phyloP scores from a whole-genome alignment of 805 yeast species.

The Priceomyces carsonii region DNA sequence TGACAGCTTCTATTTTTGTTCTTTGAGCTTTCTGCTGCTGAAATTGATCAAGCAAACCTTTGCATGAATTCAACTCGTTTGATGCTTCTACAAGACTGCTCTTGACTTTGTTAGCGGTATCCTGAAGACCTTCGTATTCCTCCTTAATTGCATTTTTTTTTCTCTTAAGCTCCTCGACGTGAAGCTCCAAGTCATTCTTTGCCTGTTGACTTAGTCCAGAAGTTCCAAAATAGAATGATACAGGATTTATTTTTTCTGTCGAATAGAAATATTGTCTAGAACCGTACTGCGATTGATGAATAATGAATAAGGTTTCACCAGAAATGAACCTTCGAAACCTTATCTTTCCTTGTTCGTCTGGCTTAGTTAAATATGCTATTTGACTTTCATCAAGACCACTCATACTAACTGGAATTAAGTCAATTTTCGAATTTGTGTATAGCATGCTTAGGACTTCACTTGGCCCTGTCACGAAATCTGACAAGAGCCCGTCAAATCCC shows the following conservation, averaged over 20 bases:
- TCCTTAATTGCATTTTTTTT: constrained; percentile 5
- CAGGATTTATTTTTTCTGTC: constrained; percentile 31
- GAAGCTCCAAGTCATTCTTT: constrained; percentile 14
- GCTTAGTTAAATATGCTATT: constrained; percentile 35
- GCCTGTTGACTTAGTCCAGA: constrained; percentile 32
- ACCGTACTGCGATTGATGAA: constrained; percentile 67
- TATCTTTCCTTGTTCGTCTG: constrained; percentile 38
- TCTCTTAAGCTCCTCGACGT: constrained; percentile 14
- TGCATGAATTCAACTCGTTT: constrained; percentile 7
- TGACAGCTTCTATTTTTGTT: constrained; percentile 21
- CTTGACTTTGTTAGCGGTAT: constrained; percentile 5
- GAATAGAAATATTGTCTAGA: constrained; percentile 49
- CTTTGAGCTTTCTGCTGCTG: constrained; percentile 13
- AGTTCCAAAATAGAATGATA: constrained; percentile 30
- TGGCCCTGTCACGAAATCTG: constrained; percentile 77
- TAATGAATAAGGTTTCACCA: constrained; percentile 52
- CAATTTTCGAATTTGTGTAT: constrained; percentile 49
- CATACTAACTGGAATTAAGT: constrained; percentile 63
- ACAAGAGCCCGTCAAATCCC: constrained; percentile 82
- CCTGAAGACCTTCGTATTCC: constrained; percentile 4
- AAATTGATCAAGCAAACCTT: constrained; percentile 10
- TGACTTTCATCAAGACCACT: constrained; percentile 44
- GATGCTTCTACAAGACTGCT: constrained; percentile 3
- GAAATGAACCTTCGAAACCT: constrained; percentile 60
- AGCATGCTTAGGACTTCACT: constrained; percentile 69